Evolutionary conservation across 257 asterid genomes (phyloP), one percentile per base, ranked within the genome.

Genomic region (Jasminum sambac): DNA sequence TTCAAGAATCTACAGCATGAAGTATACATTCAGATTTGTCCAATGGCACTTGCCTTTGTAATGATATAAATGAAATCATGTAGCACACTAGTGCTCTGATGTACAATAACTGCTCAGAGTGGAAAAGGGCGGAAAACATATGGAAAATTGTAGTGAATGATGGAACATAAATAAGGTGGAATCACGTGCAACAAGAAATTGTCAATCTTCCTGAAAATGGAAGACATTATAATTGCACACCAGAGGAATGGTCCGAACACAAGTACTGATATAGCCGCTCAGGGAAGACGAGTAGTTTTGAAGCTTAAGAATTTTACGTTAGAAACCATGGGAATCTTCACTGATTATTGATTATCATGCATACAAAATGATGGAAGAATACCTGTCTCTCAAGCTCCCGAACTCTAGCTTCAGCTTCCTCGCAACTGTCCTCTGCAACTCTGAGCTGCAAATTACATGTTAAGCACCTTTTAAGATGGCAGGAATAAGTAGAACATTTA

Each of bases 381-480:
- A 89, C 97, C 99, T 91, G 97, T 79, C 89, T 94, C 86, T 94
- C 99, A 74, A 94, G 96, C 86, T 94, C 99, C 87, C 77, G 85
- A 50, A 94, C 90, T 83, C 97, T 89, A 77, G 96, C 91, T 83
- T 91, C 96, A 72, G 95, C 88, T 72, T 89, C 96, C 80, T 84
- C 89, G 46, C 80, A 81, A 77, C 83, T 82, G 76, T 85, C 90
- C 79, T 94, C 95, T 46, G 95, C 93, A 78, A 69, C 79, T 74
- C 92, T 87, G 72, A 94, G 90, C 99, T 94, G 93, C 62, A 67
- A 71, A 66, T 70, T 65, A 64, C n/a, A 69, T 69, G 11, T 39
- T 41, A 68, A 71, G 52, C 36, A 57, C 75, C 69, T 68, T 71
- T 74, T 55, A 72, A 76, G 72, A 76, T 67, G 61, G 60, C 68